A percentile compares a stretch with the other conserved stretches of the same genome.
These are phyloP conservation scores for Yamadazyma membranifaciens DNA, from an alignment of 1,139 yeast species.

Conservation along the genomic window DNA sequence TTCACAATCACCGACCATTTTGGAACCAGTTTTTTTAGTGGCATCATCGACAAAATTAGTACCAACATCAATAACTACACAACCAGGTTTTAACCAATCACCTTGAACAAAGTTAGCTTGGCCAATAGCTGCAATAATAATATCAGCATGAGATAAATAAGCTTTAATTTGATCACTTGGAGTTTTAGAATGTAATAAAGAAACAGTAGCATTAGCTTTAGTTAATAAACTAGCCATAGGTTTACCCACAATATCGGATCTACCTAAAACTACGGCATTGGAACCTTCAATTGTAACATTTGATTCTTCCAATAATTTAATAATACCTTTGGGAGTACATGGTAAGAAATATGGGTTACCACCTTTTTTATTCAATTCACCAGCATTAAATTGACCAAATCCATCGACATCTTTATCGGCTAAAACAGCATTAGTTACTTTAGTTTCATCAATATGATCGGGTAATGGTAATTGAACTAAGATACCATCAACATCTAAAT, in stretches of 20 bases:
- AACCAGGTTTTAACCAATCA: constrained; percentile 82
- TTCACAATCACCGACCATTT: constrained; percentile 94
- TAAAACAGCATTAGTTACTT: constrained; percentile 72
- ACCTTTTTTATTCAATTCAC: constrained; percentile 86
- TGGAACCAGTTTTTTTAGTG: constrained; percentile 75
- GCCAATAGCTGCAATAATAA: constrained; percentile 92
- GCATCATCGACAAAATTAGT: constrained; percentile 83
- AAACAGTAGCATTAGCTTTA: constrained; percentile 81
- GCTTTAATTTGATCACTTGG: constrained; percentile 52
- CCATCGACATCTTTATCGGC: constrained; percentile 95
- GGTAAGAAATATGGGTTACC: constrained; percentile 88
- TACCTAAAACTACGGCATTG: constrained; percentile 90
- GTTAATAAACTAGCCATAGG: constrained; percentile 86
- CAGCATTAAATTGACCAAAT: constrained; percentile 85
- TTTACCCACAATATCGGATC: constrained; percentile 94
- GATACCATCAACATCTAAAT: constrained; percentile 76
- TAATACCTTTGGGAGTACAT: constrained; percentile 95
- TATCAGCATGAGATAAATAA: constrained; percentile 72
- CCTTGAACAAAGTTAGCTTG: constrained; percentile 79
- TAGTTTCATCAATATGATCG: constrained; percentile 71
- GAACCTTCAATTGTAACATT: constrained; percentile 69
- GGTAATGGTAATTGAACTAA: constrained; percentile 93
- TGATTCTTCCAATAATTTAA: constrained; percentile 67
- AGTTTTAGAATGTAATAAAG: constrained; percentile 79
- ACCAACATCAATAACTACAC: constrained; percentile 94